Evolutionary conservation across 192 early-diverging fungal genomes (phyloP), one percentile per base, ranked within the genome.

Genomic region (Rhizoclosmatium globosum): DNA sequence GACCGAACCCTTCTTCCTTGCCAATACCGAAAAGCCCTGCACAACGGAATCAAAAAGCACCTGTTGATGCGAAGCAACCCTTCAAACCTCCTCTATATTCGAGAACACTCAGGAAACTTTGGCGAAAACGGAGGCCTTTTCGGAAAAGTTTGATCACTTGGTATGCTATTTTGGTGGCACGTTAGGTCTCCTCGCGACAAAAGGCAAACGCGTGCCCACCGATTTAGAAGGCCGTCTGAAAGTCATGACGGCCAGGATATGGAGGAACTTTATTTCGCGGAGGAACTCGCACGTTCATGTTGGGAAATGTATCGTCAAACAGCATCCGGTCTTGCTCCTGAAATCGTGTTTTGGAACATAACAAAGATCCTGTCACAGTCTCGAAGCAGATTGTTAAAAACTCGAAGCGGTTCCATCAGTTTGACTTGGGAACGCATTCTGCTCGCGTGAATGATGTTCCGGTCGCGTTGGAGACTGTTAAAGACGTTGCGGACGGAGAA

Each of bases 151-250:
- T 95, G 94, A 97, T 82, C 97, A 99, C 74, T 85, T 99, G 19
- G 94, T 96, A 1, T 97, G 97, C 84, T 99, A 97, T 84, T 85
- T 95, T 21, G 94, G 94, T 11, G 95, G 94, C 0, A 92, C 92
- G 4, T 83, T 97, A 73, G 95, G 95, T 0, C 83, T 97, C 11
- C 90, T 91, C 13, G 94, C 91, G 0, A 93, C 94, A 9, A 81
- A 86, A 43, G 93, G 93, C 23, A 80, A 61, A 47, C 45, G 82
- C 39, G 64, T 92, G 2, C 68, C 66, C 21, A 39, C 45, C 39
- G 59, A 74, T 62, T 3, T 43, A 3, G 39, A n/a, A 9, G 72
- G 42, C 4, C 56, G 72, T 3, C 11, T 7, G 1, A 71, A 72
- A 31, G 41, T 53, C 19, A 38, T 85, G 57, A 57, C 64, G 1